Conservation (phyloP, 1,139 yeast species). For the Wickerhamiella infanticola region DNA sequence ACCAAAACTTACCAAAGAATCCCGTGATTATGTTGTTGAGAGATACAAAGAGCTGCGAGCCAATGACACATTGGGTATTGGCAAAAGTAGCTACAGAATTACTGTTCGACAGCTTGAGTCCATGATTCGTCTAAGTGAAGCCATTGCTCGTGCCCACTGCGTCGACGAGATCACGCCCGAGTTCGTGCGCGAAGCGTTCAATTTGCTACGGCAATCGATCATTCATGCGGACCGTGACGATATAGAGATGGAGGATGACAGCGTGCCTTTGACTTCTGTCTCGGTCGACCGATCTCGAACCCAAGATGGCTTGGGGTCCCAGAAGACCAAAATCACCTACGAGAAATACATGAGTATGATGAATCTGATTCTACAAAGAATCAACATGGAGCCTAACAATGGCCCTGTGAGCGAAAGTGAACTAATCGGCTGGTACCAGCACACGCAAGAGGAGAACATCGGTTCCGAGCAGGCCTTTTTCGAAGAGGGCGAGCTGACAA, state of each 20-base stretch:
- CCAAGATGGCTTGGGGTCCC: constrained; percentile 3
- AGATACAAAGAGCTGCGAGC: constrained; percentile 77
- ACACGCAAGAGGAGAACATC: constrained; percentile 57
- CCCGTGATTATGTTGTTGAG: constrained; percentile 61
- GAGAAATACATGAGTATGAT: constrained; percentile 78
- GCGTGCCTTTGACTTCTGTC: constrained; percentile 9
- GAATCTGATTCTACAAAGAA: constrained; percentile 59
- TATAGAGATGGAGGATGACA: constrained; percentile 65
- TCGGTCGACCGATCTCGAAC: constrained; percentile 5
- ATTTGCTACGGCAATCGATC: constrained; percentile 75
- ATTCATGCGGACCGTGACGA: constrained; percentile 93
- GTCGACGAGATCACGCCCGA: constrained; percentile 74
- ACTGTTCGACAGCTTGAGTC: constrained; percentile 93
- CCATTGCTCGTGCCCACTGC: constrained; percentile 95
- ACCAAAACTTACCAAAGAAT: constrained; percentile 73
- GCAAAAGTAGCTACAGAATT: constrained; percentile 72
- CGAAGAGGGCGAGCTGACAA: constrained; percentile 54
- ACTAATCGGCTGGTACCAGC: constrained; percentile 66
- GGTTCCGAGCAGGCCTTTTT: constrained; percentile 57
- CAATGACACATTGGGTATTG: constrained; percentile 86
- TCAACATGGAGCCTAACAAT: constrained; percentile 23
- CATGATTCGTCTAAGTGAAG: constrained; percentile 85
- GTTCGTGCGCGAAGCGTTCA: constrained; percentile 89
- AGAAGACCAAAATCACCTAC: constrained; percentile 47
- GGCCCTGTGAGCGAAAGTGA: constrained; percentile 28